Evolutionary conservation across 2,329 filamentous ascomycete species (phyloP).

Genomic region (Clarireedia monteithiana): DNA sequence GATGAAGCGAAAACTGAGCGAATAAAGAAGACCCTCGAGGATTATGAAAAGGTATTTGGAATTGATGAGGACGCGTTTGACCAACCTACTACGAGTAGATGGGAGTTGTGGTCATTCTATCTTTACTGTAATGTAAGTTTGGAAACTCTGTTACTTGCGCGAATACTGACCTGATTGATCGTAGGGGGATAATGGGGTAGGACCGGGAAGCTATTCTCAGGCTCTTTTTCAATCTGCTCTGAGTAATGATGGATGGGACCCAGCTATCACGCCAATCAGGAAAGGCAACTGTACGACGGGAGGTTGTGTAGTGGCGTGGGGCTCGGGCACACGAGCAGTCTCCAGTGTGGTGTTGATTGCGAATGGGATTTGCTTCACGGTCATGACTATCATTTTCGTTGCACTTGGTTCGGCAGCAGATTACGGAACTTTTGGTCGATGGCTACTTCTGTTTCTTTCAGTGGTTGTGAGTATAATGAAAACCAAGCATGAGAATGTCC

Average conservation of each 20-base stretch:
- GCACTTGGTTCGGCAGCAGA: constrained; percentile 35
- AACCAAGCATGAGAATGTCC: neutral
- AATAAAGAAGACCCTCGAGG: constrained; percentile 19
- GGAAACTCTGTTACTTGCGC: neutral
- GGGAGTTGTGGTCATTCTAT: constrained; percentile 37
- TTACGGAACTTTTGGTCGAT: constrained; percentile 35
- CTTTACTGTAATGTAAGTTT: constrained; percentile 34
- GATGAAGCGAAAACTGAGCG: constrained; percentile 13
- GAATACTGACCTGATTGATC: neutral
- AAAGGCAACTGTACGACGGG: constrained; percentile 20
- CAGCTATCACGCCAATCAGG: constrained; percentile 25
- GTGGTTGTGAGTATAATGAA: constrained; percentile 20
- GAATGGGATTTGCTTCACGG: constrained; percentile 35
- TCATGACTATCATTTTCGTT: constrained; percentile 37
- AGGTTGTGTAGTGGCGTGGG: constrained; percentile 34
- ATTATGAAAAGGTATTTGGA: constrained; percentile 32
- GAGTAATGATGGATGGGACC: constrained; percentile 32
- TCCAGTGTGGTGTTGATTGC: constrained; percentile 35
- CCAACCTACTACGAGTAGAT: constrained; percentile 34
- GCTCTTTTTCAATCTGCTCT: constrained; percentile 35
- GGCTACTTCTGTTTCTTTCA: constrained; percentile 34
- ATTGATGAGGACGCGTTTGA: constrained; percentile 30
- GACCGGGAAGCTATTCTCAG: constrained; percentile 34
- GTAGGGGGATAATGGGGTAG: constrained; percentile 35
- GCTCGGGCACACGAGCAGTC: constrained; percentile 30